phyloP scores from a whole-genome alignment of 495 filamentous ascomycete genomes.

The Penicillium maclennaniae region DNA sequence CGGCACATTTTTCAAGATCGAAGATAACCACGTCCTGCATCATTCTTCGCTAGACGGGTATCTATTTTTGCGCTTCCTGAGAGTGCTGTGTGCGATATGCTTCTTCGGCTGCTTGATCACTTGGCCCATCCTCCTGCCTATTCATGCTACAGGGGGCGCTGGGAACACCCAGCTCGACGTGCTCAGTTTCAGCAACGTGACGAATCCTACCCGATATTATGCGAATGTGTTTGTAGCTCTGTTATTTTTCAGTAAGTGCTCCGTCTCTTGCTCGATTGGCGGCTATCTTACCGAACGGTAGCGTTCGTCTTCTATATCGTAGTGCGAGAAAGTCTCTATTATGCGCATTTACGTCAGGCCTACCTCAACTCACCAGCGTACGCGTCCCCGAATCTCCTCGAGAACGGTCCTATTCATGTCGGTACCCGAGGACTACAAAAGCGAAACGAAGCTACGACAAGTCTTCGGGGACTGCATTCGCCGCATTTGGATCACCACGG shows the following conservation, averaged over 20 bases:
- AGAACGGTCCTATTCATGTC: slow-evolving; percentile 68
- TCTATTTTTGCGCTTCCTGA: slow-evolving; percentile 76
- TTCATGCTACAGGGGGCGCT: slow-evolving; percentile 68
- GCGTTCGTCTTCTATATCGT: slow-evolving; percentile 65
- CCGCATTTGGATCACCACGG: slow-evolving; percentile 59
- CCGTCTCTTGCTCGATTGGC: not conserved
- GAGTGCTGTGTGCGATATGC: slow-evolving; percentile 65
- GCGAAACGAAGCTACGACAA: slow-evolving; percentile 52
- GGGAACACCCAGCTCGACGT: slow-evolving; percentile 56
- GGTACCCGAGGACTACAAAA: slow-evolving; percentile 56
- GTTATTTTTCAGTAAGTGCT: slow-evolving; percentile 52
- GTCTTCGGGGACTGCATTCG: slow-evolving; percentile 58
- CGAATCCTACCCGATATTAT: slow-evolving; percentile 49
- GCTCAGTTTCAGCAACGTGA: slow-evolving; percentile 66
- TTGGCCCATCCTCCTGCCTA: slow-evolving; percentile 77
- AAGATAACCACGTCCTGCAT: slow-evolving; percentile 59
- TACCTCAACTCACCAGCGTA: slow-evolving; percentile 68
- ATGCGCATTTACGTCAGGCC: slow-evolving; percentile 65
- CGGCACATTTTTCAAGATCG: slow-evolving; percentile 54
- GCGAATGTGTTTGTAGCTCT: slow-evolving; percentile 56
- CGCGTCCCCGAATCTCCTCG: slow-evolving; percentile 60
- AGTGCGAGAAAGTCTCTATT: slow-evolving; percentile 63
- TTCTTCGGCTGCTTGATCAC: slow-evolving; percentile 72
- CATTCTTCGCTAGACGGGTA: slow-evolving; percentile 74
- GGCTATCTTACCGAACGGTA: slow-evolving; percentile 20